Conservation (phyloP, 305 asterid genomes). For the Fraxinus paxiana region DNA sequence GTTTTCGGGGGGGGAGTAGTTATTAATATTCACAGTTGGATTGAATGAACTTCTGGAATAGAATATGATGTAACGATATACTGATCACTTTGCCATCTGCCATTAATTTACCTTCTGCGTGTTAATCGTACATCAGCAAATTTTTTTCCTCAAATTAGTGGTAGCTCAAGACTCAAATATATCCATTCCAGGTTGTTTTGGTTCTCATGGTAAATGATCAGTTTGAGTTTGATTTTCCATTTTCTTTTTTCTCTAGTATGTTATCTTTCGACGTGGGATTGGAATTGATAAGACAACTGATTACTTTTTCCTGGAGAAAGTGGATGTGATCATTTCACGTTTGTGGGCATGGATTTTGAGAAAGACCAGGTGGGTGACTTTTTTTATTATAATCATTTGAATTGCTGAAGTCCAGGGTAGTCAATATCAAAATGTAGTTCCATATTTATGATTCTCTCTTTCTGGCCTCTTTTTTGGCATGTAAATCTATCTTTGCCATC, state of each 20-base stretch:
- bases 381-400: constrained; percentile 11
- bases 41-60: not conserved
- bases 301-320: constrained; percentile 91
- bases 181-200: not conserved
- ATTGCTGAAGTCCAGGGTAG: constrained; percentile 19
- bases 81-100: not conserved
- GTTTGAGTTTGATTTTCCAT: constrained; percentile 24
- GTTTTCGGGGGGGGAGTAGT: not conserved
- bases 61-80: not conserved
- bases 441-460: constrained; percentile 24
- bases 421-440: constrained; percentile 13
- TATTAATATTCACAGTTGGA: not conserved
- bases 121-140: not conserved
- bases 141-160: not conserved
- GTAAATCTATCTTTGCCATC: constrained; percentile 11
- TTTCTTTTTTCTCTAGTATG: constrained; percentile 47
- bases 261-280: constrained; percentile 94
- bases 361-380: constrained; percentile 58
- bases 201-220: constrained; percentile 10
- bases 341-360: constrained; percentile 77
- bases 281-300: constrained; percentile 86
- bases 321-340: constrained; percentile 71
- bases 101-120: not conserved
- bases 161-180: not conserved
- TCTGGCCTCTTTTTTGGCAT: constrained; percentile 17